A percentile compares a stretch with the other conserved stretches of the same genome.
These are phyloP conservation scores for Porodaedalea pini DNA, from an alignment of 1,284 basidiomycete species.

Conservation along the genomic window DNA sequence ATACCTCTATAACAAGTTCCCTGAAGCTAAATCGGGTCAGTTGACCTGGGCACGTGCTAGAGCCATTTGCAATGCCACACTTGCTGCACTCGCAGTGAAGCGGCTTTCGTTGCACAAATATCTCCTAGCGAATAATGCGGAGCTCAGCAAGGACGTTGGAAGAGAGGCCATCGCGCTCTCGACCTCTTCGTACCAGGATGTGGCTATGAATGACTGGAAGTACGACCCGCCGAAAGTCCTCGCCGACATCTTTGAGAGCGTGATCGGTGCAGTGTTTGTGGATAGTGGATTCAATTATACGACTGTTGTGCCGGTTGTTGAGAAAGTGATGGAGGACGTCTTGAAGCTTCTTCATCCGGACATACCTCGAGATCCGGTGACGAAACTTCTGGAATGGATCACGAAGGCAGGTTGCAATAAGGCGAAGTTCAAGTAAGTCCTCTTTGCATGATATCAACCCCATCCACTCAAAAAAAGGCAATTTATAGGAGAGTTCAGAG, in stretches of 20 bases:
- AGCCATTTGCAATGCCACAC: slow-evolving; percentile 69
- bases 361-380: slow-evolving; percentile 62
- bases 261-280: slow-evolving; percentile 80
- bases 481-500: slow-evolving; percentile 47
- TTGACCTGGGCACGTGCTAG: slow-evolving; percentile 67
- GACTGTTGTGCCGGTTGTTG: slow-evolving; percentile 54
- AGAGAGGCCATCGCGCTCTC: slow-evolving; percentile 58
- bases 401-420: slow-evolving; percentile 51
- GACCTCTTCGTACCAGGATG: slow-evolving; percentile 51
- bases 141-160: slow-evolving; percentile 60
- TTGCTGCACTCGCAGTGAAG: slow-evolving; percentile 65
- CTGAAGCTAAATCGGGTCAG: slow-evolving; percentile 67
- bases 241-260: slow-evolving; percentile 75
- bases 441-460: background rate
- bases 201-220: slow-evolving; percentile 69
- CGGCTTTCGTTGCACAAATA: slow-evolving; percentile 66
- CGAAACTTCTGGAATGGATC: slow-evolving; percentile 62
- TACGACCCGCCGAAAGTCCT: slow-evolving; percentile 80
- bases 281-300: slow-evolving; percentile 76
- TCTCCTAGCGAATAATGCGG: slow-evolving; percentile 66
- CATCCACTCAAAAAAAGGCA: background rate
- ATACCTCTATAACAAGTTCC: slow-evolving; percentile 70
- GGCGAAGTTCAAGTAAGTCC: slow-evolving; percentile 43
- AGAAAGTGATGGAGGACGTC: slow-evolving; percentile 59
- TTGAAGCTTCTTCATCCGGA: slow-evolving; percentile 53